These are phyloP conservation scores for Sequoia sempervirens DNA, from an alignment of 75 land plant genomes.

Conservation along the genomic window DNA sequence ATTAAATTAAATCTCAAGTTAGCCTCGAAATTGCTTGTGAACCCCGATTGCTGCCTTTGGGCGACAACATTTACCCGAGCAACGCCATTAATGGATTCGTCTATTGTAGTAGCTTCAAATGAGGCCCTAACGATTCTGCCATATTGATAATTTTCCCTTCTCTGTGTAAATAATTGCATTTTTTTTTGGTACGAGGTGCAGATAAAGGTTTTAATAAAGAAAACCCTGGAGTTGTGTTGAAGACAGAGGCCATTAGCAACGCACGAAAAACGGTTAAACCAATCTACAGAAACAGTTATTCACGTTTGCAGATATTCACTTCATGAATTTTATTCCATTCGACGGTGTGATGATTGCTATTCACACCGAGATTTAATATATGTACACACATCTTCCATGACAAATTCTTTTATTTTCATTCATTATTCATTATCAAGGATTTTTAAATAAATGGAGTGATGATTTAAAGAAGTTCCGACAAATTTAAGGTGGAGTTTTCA, in stretches of 20 bases:
- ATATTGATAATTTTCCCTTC: background rate
- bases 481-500: too few relatives aligned
- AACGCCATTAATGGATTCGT: conserved; percentile 12
- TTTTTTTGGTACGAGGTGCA: background rate
- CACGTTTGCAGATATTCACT: too few relatives aligned
- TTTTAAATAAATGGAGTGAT: too few relatives aligned
- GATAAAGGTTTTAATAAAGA: background rate
- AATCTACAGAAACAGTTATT: too few relatives aligned
- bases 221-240: background rate
- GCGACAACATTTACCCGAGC: background rate
- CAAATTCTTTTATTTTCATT: too few relatives aligned
- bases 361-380: too few relatives aligned
- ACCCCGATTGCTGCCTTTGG: background rate
- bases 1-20: conserved; percentile 69
- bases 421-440: too few relatives aligned
- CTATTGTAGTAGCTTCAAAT: background rate
- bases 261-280: too few relatives aligned
- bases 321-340: too few relatives aligned
- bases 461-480: too few relatives aligned
- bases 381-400: too few relatives aligned
- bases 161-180: background rate
- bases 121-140: background rate
- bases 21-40: conserved; percentile 27
- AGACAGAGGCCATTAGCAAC: background rate
- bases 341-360: too few relatives aligned